Evolutionary conservation across 768 basidiomycete genomes (phyloP), one percentile per base, ranked within the genome.

Genomic region (Ramaria sp.): DNA sequence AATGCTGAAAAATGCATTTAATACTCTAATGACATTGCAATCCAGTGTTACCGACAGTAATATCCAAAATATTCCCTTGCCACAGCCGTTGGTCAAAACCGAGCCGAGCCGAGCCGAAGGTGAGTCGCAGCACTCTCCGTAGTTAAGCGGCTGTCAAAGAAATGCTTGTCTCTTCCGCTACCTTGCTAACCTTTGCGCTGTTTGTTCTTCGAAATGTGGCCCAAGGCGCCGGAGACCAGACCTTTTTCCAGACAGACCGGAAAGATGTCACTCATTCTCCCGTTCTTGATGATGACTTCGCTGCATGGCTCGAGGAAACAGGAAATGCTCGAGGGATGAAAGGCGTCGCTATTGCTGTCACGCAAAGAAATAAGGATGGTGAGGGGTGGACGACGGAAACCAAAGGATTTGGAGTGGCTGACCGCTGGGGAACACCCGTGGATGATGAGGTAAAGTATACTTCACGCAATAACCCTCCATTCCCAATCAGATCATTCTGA

Each of bases 311-410:
- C 16, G 34, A 47, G 20, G 27, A 42, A 16, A 51, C 41, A 5
- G 49, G 48, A 37, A 25, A 25, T 16, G 13, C 4, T 16, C 41
- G 49, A 48, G 56, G 49, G 5, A 56, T 56, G 39, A 50, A 56
- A 34, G 56, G 56, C 13, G 36, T 56, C 2, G 32, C 56, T 25
- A 50, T 56, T 30, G 56, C 49, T 24, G 36, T 56, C 18, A 42
- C 41, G 1, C 56, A 49, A 16, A 49, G 38, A 36, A 39, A 15
- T 12, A 30, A 36, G 20, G 41, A 51, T 36, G 39, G 25, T 15
- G 25, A 32, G 15, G 41, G 37, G 8, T 56, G 48, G 39, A 37
- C 41, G 3, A 50, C 41, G 12, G 56, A 56, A 36, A 50, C 56
- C 9, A 37, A 37, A n/a, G 56, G 37, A 6, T 56, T 37, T 30